These are phyloP conservation scores for Glycyrrhiza uralensis DNA, from an alignment of 306 rosid species.

Conservation along the genomic window DNA sequence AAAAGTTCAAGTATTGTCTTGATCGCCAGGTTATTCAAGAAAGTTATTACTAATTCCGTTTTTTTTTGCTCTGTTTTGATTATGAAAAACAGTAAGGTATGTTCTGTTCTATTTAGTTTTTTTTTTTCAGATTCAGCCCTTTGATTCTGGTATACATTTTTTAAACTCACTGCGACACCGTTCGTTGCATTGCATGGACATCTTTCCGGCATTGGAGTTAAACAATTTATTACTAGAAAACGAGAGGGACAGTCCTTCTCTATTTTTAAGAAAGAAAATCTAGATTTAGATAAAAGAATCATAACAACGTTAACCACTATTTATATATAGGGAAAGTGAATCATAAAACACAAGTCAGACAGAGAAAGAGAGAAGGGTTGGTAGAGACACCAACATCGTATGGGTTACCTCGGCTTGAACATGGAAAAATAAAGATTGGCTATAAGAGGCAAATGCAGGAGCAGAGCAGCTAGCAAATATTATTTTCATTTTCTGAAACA, in stretches of 20 bases:
- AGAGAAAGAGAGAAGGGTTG: constrained; percentile 15
- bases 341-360: not conserved
- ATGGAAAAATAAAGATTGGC: not conserved
- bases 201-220: not conserved
- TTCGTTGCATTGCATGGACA: not conserved
- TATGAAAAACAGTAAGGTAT: not conserved
- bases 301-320: not conserved
- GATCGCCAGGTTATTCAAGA: not conserved
- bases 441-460: not conserved
- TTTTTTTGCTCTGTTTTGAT: not conserved
- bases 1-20: too few species aligned
- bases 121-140: too few species aligned
- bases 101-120: too few species aligned
- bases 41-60: not conserved
- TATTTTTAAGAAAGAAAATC: constrained; percentile 13
- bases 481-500: not conserved
- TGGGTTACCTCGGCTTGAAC: constrained; percentile 15
- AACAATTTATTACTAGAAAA: not conserved
- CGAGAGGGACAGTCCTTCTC: not conserved
- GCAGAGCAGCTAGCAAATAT: not conserved
- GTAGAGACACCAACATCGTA: constrained; percentile 5
- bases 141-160: too few species aligned
- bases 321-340: not conserved
- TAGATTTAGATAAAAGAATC: constrained; percentile 25
- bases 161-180: not conserved